These are phyloP conservation scores for Pythium rhizo-oryzae DNA, from an alignment of 352 stramenopile species.

Conservation along the genomic window DNA sequence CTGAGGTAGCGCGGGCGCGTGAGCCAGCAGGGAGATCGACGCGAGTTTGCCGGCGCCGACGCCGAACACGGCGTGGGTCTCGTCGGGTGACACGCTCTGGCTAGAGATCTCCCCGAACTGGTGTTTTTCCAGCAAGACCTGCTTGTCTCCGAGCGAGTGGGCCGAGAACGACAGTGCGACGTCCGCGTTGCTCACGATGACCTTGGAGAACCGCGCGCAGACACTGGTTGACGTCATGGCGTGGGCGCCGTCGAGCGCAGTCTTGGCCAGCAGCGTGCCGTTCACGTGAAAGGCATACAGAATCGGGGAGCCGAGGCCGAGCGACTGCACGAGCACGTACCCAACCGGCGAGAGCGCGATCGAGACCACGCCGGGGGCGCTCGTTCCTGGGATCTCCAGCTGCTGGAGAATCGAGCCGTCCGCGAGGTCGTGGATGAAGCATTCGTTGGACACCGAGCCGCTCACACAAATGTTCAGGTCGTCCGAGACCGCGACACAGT, in stretches of 20 bases:
- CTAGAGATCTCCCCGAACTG: conserved; percentile 51
- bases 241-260: conserved; percentile 35
- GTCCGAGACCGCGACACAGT: conserved; percentile 66
- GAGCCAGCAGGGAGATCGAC: conserved; percentile 45
- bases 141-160: conserved; percentile 49
- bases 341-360: conserved; percentile 69
- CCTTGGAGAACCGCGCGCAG: conserved; percentile 64
- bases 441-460: conserved; percentile 68
- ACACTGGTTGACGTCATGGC: conserved; percentile 61
- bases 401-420: conserved; percentile 70
- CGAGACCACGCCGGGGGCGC: conserved; percentile 52
- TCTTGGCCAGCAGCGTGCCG: conserved; percentile 53
- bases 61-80: conserved; percentile 75
- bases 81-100: conserved; percentile 71
- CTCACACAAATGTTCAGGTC: conserved; percentile 78
- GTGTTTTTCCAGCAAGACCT: conserved; percentile 55
- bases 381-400: conserved; percentile 45
- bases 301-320: conserved; percentile 53
- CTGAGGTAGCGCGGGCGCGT: not conserved
- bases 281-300: conserved; percentile 82
- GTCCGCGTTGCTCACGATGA: conserved; percentile 66
- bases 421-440: conserved; percentile 59
- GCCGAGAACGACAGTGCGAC: conserved; percentile 48
- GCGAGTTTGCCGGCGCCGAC: conserved; percentile 57
- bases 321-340: conserved; percentile 72